phyloP scores from a whole-genome alignment of 768 basidiomycete species.

The Crepidotus variabilis region DNA sequence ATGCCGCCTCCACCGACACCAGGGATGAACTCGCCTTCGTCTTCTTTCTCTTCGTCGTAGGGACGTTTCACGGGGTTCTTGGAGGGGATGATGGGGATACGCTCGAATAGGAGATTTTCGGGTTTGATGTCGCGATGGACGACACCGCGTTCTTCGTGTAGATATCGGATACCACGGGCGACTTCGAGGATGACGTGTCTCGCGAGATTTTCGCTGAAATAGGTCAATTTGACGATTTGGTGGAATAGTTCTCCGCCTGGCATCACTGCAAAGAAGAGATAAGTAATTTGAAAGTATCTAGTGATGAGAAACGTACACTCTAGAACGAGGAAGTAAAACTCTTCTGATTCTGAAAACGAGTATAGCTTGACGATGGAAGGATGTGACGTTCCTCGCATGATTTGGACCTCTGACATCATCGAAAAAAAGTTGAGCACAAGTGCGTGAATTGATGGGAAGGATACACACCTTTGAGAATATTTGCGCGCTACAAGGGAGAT shows the following conservation, averaged over 20 bases:
- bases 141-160: conserved; percentile 97
- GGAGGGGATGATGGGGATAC: conserved; percentile 89
- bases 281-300: not conserved
- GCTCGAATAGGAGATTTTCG: conserved; percentile 92
- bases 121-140: conserved; percentile 99
- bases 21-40: conserved; percentile 93
- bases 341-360: conserved; percentile 87
- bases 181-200: conserved; percentile 97
- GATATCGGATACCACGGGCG: conserved; percentile 87
- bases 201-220: conserved; percentile 96
- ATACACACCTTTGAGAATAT: conserved; percentile 84
- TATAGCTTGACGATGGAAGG: conserved; percentile 90
- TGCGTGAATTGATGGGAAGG: conserved; percentile 8
- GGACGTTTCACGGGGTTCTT: conserved; percentile 70
- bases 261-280: conserved; percentile 62
- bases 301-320: conserved; percentile 61
- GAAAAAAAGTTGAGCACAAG: conserved; percentile 2
- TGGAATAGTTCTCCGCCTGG: conserved; percentile 98
- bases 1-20: conserved; percentile 96
- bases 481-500: conserved; percentile 68
- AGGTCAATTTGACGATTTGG: conserved; percentile 98
- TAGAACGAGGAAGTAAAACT: conserved; percentile 92
- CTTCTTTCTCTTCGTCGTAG: conserved; percentile 98
- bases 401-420: conserved; percentile 81
- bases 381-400: conserved; percentile 94